Evolutionary conservation across 306 rosid genomes (phyloP).

Genomic region (Fagus crenata): DNA sequence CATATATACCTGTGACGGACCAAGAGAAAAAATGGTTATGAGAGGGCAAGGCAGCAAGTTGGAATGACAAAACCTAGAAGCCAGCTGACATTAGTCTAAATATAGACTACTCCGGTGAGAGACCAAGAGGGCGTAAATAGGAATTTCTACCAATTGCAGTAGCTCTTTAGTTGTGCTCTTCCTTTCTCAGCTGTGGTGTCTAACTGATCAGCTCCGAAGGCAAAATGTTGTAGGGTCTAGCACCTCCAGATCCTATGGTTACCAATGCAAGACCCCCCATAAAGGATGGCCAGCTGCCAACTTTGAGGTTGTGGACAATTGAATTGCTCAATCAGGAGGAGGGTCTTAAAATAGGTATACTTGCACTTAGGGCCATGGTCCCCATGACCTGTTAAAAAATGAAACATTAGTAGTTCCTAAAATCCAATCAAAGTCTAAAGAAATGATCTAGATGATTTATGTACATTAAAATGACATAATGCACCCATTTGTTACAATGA

Average conservation of each 20-base stretch:
- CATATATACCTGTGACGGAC: slow-evolving; percentile 38
- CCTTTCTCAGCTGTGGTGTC: slow-evolving; percentile 51
- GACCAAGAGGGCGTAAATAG: slow-evolving; percentile 58
- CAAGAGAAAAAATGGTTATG: slow-evolving; percentile 38
- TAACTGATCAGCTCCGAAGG: slow-evolving; percentile 78
- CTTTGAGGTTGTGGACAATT: slow-evolving; percentile 40
- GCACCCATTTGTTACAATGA: too few relatives aligned
- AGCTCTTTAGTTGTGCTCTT: slow-evolving; percentile 54
- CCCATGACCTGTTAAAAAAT: slow-evolving; percentile 52
- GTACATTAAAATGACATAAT: too few relatives aligned
- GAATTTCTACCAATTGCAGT: slow-evolving; percentile 67
- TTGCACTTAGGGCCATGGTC: slow-evolving; percentile 45
- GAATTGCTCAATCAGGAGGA: slow-evolving; percentile 25
- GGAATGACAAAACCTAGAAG: slow-evolving; percentile 54
- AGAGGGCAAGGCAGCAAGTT: slow-evolving; percentile 42
- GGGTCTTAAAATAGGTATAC: slow-evolving; percentile 46
- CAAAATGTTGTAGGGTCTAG: slow-evolving; percentile 71
- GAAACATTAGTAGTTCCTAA: not conserved
- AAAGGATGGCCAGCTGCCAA: slow-evolving; percentile 44
- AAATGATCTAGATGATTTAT: too few relatives aligned
- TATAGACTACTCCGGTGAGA: slow-evolving; percentile 50
- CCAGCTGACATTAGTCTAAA: slow-evolving; percentile 61
- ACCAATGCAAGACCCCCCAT: slow-evolving; percentile 42
- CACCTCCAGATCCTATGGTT: slow-evolving; percentile 52
- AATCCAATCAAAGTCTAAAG: not conserved